phyloP scores from a whole-genome alignment of 345 rosid genomes.

The Pugionium dolabratum region DNA sequence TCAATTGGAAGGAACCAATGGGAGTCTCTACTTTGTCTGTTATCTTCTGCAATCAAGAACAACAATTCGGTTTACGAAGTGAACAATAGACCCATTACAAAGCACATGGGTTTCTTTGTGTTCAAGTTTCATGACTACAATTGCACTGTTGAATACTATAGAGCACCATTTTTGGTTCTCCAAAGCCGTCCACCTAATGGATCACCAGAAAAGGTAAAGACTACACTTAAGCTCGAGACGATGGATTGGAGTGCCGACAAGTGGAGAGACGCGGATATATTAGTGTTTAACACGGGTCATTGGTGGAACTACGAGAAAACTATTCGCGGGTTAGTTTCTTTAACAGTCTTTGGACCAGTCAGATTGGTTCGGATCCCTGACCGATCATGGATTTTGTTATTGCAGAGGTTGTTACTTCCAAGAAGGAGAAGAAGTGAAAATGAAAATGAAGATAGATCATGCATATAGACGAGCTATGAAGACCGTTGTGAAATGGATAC shows the following conservation, averaged over 20 bases:
- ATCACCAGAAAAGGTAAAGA: conserved; percentile 50
- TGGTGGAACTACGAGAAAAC: conserved; percentile 99
- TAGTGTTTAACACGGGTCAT: conserved; percentile 86
- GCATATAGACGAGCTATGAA: conserved; percentile 66
- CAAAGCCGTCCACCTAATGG: conserved; percentile 81
- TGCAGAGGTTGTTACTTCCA: conserved; percentile 90
- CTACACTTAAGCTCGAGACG: conserved; percentile 76
- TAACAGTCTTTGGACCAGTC: neutral
- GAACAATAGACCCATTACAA: conserved; percentile 80
- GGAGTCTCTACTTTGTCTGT: conserved; percentile 89
- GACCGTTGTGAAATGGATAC: conserved; percentile 72
- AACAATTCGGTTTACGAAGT: conserved; percentile 65
- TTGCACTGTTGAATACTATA: conserved; percentile 85
- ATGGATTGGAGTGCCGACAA: conserved; percentile 77
- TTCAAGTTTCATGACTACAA: conserved; percentile 79
- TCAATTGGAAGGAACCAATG: conserved; percentile 92
- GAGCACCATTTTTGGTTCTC: conserved; percentile 81
- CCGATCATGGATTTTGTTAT: conserved; percentile 9
- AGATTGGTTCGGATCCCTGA: conserved; percentile 12
- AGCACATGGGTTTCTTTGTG: conserved; percentile 86
- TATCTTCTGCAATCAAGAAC: conserved; percentile 65
- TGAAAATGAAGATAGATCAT: conserved; percentile 57
- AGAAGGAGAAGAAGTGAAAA: conserved; percentile 62
- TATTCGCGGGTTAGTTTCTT: conserved; percentile 60
- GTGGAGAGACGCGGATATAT: conserved; percentile 79